Percentiles rank a stretch among this genome's conserved stretches.
Conservation (phyloP, 257 asterid genomes). For the Solanum etuberosum region DNA sequence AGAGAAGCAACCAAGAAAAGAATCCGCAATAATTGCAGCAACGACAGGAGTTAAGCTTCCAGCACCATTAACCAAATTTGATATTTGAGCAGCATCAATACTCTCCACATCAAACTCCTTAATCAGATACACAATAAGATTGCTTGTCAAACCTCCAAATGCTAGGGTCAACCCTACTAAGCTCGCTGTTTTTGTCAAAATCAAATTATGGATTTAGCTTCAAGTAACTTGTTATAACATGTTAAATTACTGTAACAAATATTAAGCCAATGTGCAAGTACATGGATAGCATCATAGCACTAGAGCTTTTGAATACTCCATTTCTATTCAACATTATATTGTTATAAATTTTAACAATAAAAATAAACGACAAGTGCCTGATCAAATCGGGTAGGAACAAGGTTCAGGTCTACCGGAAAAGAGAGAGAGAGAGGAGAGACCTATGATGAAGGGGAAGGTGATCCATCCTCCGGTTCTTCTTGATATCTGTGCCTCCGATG, state of each 20-base stretch:
- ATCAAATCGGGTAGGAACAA: no score
- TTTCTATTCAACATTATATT: not conserved
- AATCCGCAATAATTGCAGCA: constrained; percentile 43
- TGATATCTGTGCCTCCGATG: not conserved
- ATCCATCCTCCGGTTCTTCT: constrained; percentile 9
- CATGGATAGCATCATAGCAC: not conserved
- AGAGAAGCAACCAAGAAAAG: constrained; percentile 34
- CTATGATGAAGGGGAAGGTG: constrained; percentile 10
- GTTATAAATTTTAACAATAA: not conserved
- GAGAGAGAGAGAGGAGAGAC: not conserved
- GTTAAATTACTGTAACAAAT: not conserved
- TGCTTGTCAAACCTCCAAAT: constrained; percentile 25
- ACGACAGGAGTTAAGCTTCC: constrained; percentile 22
- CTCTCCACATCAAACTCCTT: constrained; percentile 22
- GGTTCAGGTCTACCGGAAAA: no score
- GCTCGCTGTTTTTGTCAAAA: constrained; percentile 17
- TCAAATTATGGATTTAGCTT: not conserved
- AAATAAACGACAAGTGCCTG: not conserved
- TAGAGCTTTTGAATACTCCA: not conserved
- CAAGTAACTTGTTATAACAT: not conserved
- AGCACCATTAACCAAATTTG: constrained; percentile 21
- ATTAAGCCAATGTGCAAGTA: not conserved
- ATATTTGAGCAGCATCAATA: constrained; percentile 27
- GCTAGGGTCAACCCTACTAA: constrained; percentile 22
- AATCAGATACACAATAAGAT: constrained; percentile 35